phyloP scores from a whole-genome alignment of 306 rosid genomes.

The Trichosanthes cucumerina region DNA sequence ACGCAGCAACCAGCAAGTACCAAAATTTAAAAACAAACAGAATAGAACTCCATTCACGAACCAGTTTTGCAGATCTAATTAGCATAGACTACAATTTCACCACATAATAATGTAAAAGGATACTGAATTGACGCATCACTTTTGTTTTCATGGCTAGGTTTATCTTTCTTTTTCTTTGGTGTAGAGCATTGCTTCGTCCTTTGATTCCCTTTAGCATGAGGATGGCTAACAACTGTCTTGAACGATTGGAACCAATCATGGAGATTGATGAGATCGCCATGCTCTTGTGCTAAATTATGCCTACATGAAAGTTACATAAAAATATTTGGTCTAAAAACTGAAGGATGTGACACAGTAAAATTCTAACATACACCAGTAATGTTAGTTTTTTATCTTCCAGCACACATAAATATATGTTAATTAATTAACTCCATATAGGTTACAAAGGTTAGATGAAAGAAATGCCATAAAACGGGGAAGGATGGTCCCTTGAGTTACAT shows the following conservation, averaged over 20 bases:
- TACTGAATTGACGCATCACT: constrained; percentile 79
- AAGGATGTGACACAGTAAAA: not conserved
- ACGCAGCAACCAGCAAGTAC: not conserved
- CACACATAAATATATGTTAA: not conserved
- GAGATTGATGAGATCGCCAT: constrained; percentile 93
- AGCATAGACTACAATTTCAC: not conserved
- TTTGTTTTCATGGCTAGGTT: constrained; percentile 34
- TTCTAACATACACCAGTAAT: not conserved
- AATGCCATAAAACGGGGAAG: not conserved
- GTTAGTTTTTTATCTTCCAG: not conserved
- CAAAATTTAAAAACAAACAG: not conserved
- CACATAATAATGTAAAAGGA: constrained; percentile 39
- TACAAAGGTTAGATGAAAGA: not conserved
- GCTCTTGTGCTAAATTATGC: constrained; percentile 80
- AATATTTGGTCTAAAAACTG: not conserved
- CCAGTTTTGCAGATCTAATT: not conserved
- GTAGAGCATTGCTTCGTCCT: constrained; percentile 48
- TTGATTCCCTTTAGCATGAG: constrained; percentile 37
- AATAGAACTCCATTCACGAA: not conserved
- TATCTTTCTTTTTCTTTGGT: constrained; percentile 50
- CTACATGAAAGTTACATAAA: constrained; percentile 20
- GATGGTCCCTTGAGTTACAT: not conserved
- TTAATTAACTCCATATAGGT: not conserved
- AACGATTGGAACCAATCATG: constrained; percentile 92
- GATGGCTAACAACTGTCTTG: constrained; percentile 39